Evolutionary conservation across 805 yeast species (phyloP).

Genomic region (Tetrapisispora arboricola): DNA sequence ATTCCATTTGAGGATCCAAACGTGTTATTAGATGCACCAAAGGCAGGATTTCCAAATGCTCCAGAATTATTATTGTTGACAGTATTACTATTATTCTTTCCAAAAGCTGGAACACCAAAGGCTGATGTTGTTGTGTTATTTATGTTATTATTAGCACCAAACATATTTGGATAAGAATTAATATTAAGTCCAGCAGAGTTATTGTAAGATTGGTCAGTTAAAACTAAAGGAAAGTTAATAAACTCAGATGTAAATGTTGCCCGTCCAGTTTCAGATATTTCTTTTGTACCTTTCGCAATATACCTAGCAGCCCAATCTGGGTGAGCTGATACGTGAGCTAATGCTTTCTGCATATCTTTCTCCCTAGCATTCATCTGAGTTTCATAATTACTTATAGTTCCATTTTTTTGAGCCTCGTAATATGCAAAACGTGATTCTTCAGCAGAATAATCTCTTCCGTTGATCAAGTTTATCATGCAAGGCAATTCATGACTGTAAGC

Average conservation of each 20-base stretch:
- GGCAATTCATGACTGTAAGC: constrained; percentile 42
- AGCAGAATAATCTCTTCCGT: constrained; percentile 42
- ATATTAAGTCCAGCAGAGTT: constrained; percentile 9
- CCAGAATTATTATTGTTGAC: constrained; percentile 1
- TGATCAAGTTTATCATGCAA: constrained; percentile 38
- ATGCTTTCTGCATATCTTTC: constrained; percentile 38
- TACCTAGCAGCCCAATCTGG: constrained; percentile 46
- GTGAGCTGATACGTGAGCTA: constrained; percentile 31
- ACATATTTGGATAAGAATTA: neutral
- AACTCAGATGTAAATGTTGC: constrained; percentile 24
- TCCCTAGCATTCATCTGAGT: constrained; percentile 33
- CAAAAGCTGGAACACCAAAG: constrained; percentile 22
- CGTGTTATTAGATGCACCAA: constrained; percentile 6
- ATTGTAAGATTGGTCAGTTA: constrained; percentile 16
- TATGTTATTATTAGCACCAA: neutral
- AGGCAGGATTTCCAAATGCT: constrained; percentile 19
- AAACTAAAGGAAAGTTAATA: constrained; percentile 28
- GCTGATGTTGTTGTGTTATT: constrained; percentile 4
- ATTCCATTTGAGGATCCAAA: neutral
- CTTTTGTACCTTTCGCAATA: constrained; percentile 37
- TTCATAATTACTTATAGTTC: constrained; percentile 32
- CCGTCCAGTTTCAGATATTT: constrained; percentile 18
- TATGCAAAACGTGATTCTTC: constrained; percentile 44
- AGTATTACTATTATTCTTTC: constrained; percentile 7
- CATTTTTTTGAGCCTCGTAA: constrained; percentile 33